Base-by-base conservation (phyloP, 202 grass and related monocot species). In the Musa balbisiana region DNA sequence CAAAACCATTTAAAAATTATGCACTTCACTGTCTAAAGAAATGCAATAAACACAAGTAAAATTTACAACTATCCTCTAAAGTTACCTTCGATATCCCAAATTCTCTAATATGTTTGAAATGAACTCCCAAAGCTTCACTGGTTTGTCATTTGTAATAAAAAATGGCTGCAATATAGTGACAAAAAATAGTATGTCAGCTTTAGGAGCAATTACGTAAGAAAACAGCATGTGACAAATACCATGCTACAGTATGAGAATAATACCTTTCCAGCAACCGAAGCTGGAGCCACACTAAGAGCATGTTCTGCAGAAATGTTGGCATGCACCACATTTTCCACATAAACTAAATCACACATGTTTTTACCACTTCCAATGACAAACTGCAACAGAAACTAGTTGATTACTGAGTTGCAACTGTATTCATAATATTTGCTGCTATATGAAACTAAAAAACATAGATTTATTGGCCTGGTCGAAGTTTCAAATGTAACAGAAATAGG, bases 261-360 rank as follows among this genome's bases (percentile, higher is more conserved):
- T 89, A 98, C 95, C 95, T 94, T 90, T 80, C 91, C 95, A 76
- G 88, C 87, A 90, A 94, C 77, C 68, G 80, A 88, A 79, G 49
- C 12, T 55, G 79, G 72, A 66, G 91, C 84, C 23, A 75, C 89
- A 85, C 78, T 80, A 84, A 98, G 81, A 86, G 89, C 89, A 81
- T 84, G 67, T 64, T 94, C 87, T 53, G 91, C 87, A 68, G 86
- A 94, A 78, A 98, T 86, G 69, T 89, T 98, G 49, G 91, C 87
- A 73, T 94, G 91, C 53, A 64, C 89, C 79, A 94, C 95, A 89
- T 98, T 98, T 71, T 98, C 87, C 75, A 90, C 84, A 19, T 92
- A 98, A 11, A 91, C 92, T 69, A 93, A 90, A 62, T 99, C 95
- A 55, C 85, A 99, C 77, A 86, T 82, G 73, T 90, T 99, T 86